Percentiles rank a stretch among this genome's conserved stretches.
Evolutionary conservation across 495 filamentous ascomycete genomes (phyloP).

Genomic region (Chaetomium tenue): DNA sequence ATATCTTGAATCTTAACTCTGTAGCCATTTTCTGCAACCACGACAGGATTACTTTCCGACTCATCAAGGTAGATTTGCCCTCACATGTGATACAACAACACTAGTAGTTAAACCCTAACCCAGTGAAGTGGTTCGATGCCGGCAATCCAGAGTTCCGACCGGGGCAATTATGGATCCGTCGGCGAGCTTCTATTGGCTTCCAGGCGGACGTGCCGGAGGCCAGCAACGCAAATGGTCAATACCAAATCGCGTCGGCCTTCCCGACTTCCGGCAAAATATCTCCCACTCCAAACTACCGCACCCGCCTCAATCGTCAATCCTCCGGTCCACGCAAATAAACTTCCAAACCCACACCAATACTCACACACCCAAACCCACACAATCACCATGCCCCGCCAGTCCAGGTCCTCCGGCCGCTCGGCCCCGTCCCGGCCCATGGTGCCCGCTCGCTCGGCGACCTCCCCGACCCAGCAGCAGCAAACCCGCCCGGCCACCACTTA

Average conservation of each 20-base stretch:
- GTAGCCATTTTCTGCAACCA: too few relatives aligned
- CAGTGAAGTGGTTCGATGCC: background rate
- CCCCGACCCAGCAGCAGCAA: conserved; percentile 59
- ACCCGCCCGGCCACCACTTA: conserved; percentile 64
- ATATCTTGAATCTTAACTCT: too few relatives aligned
- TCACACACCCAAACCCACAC: conserved; percentile 19
- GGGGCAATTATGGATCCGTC: background rate
- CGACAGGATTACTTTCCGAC: too few relatives aligned
- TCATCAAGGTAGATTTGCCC: too few relatives aligned
- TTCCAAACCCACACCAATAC: background rate
- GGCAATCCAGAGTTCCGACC: conserved; percentile 6
- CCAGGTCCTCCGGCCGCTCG: conserved; percentile 61
- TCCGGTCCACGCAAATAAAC: conserved; percentile 4
- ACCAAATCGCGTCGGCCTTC: conserved; percentile 25
- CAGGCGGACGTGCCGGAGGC: conserved; percentile 13
- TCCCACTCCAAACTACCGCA: conserved; percentile 2
- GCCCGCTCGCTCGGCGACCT: conserved; percentile 58
- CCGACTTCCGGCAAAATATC: conserved; percentile 17
- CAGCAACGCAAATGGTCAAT: conserved; percentile 30
- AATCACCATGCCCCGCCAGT: conserved; percentile 74
- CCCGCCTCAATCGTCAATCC: conserved; percentile 2
- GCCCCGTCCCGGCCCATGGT: conserved; percentile 65
- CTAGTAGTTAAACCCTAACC: conserved; percentile 20
- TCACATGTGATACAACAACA: too few relatives aligned
- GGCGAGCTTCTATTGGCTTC: conserved; percentile 34